phyloP scores from a whole-genome alignment of 176 grass and related monocot genomes.

The Aegilops longissima region DNA sequence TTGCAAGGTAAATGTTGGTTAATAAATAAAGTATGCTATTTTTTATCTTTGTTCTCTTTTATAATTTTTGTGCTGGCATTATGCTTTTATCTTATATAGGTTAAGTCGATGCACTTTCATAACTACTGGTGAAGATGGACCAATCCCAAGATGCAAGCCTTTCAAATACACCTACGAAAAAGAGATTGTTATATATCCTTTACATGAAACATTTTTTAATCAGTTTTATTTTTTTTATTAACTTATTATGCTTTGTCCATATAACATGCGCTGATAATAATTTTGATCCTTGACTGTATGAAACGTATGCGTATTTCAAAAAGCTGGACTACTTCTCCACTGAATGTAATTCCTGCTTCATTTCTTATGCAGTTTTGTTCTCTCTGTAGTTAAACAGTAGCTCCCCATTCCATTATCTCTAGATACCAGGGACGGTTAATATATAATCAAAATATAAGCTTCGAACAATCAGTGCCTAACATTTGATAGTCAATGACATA shows the following conservation, averaged over 20 bases:
- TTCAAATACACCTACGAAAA: slow-evolving; percentile 99
- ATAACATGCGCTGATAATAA: not conserved
- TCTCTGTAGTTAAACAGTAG: not conserved
- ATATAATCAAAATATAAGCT: not conserved
- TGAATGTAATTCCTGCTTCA: slow-evolving; percentile 69
- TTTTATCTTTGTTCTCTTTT: slow-evolving; percentile 8
- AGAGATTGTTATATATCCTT: slow-evolving; percentile 99
- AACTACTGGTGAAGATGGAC: slow-evolving; percentile 97
- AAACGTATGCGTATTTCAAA: slow-evolving; percentile 98
- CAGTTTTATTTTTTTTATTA: not conserved
- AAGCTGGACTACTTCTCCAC: slow-evolving; percentile 99
- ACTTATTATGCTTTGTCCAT: not conserved
- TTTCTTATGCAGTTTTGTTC: not conserved
- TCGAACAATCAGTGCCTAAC: not conserved
- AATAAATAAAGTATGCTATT: not conserved
- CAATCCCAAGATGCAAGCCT: slow-evolving; percentile 98
- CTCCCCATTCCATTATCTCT: not conserved
- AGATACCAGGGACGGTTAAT: not conserved
- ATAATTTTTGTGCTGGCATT: not conserved
- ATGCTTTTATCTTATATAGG: slow-evolving; percentile 50
- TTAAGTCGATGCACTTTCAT: slow-evolving; percentile 96
- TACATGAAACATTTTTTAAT: slow-evolving; percentile 24
- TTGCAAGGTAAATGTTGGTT: slow-evolving; percentile 67
- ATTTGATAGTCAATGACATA: not conserved
- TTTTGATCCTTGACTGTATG: slow-evolving; percentile 57